Conservation (phyloP, 352 stramenopile species). For the Globisporangium okanoganense region DNA sequence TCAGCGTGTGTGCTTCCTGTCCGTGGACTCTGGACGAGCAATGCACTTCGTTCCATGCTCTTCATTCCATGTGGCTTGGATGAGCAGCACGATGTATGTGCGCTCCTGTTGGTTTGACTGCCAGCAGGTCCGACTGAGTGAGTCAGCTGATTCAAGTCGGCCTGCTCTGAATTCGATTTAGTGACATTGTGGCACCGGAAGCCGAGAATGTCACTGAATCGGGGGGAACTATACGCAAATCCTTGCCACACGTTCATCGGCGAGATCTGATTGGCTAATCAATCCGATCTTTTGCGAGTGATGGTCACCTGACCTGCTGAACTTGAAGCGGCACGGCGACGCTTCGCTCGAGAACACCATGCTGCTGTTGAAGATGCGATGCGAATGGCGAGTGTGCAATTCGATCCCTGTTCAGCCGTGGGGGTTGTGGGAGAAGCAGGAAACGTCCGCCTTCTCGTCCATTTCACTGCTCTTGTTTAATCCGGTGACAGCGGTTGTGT, state of each 20-base stretch:
- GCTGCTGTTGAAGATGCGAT: neutral
- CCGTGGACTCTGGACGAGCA: neutral
- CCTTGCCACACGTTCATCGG: neutral
- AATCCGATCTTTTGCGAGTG: neutral
- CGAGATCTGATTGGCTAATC: neutral
- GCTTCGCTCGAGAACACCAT: neutral
- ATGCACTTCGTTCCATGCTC: neutral
- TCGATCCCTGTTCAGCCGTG: neutral
- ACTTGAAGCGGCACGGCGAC: neutral
- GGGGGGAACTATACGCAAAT: neutral
- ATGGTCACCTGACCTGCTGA: neutral
- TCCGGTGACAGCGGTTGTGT: too few relatives aligned
- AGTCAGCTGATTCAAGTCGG: neutral
- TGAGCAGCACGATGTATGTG: neutral
- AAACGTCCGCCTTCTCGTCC: neutral
- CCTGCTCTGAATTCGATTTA: neutral
- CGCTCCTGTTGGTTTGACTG: neutral
- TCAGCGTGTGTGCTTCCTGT: too few relatives aligned
- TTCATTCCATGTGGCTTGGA: neutral
- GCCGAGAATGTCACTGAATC: neutral
- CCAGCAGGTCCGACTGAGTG: neutral
- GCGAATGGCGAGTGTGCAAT: too few relatives aligned
- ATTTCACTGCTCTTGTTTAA: neutral
- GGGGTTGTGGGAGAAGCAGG: constrained; percentile 1
- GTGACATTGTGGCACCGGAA: neutral